Conservation (phyloP, 1,284 basidiomycete species). For the Ustilago hordei region DNA sequence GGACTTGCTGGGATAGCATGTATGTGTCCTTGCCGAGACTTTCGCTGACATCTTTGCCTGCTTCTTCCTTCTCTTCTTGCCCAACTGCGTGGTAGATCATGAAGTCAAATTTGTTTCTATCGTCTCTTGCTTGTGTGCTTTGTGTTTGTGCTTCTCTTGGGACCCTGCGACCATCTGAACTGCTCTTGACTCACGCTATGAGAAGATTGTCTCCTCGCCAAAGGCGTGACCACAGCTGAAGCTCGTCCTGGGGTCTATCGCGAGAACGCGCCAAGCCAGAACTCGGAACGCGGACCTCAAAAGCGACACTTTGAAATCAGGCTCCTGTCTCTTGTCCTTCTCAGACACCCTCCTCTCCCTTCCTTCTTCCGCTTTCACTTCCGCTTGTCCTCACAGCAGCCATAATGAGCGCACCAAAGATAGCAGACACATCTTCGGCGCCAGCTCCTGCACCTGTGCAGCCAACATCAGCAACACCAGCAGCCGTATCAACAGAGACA, state of each 20-base stretch:
- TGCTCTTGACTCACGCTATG: too few relatives aligned
- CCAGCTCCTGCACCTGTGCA: not conserved
- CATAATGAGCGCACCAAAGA: not conserved
- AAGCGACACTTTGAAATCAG: not conserved
- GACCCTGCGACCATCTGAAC: too few relatives aligned
- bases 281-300: slow-evolving; percentile 18
- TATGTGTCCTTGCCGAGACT: not conserved
- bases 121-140: not conserved
- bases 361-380: not conserved
- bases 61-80: not conserved
- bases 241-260: too few relatives aligned
- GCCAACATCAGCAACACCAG: not conserved
- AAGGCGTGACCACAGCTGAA: too few relatives aligned
- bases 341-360: not conserved
- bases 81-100: not conserved
- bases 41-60: slow-evolving; percentile 12
- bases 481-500: not conserved
- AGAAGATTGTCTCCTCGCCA: too few relatives aligned
- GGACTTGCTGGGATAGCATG: not conserved
- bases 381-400: not conserved
- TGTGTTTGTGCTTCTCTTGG: not conserved
- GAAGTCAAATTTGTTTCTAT: not conserved
- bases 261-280: not conserved
- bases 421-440: not conserved
- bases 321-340: slow-evolving; percentile 10